Evolutionary conservation across 257 asterid genomes (phyloP).

Genomic region (Gardenia jasminoides): DNA sequence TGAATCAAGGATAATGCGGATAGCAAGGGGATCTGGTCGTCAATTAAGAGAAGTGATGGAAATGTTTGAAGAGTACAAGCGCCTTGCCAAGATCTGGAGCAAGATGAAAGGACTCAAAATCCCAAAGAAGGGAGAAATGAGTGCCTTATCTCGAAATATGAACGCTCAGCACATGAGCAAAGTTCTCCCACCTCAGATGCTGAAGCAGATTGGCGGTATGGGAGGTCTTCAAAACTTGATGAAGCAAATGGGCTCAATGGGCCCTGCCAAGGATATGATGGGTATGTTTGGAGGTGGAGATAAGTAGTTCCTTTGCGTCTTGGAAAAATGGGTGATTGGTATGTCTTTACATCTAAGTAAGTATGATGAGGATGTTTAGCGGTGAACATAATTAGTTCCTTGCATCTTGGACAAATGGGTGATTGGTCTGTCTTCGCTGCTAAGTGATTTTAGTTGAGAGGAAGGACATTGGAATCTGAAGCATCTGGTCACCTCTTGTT

Average conservation of each 20-base stretch:
- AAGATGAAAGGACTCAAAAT: conserved; percentile 98
- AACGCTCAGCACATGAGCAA: conserved; percentile 94
- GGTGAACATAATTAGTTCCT: conserved; percentile 55
- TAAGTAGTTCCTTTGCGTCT: conserved; percentile 27
- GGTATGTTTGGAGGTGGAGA: conserved; percentile 91
- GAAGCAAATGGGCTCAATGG: conserved; percentile 79
- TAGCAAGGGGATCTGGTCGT: conserved; percentile 91
- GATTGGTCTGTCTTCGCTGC: neutral
- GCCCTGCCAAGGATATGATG: conserved; percentile 87
- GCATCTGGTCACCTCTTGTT: neutral
- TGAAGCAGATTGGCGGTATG: conserved; percentile 93
- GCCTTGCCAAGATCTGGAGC: conserved; percentile 88
- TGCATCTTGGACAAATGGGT: neutral
- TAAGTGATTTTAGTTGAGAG: neutral
- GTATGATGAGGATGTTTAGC: conserved; percentile 93
- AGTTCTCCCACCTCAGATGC: conserved; percentile 92
- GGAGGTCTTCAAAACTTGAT: conserved; percentile 89
- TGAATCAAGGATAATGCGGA: conserved; percentile 76
- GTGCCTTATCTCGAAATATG: conserved; percentile 72
- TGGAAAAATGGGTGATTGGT: neutral
- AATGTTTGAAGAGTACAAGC: conserved; percentile 91
- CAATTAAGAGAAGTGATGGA: conserved; percentile 79
- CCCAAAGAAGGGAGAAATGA: conserved; percentile 97
- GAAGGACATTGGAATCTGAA: neutral
- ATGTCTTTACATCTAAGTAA: neutral